phyloP scores from a whole-genome alignment of 2,329 filamentous ascomycete genomes.

The Phyllosticta paracitricarpa region DNA sequence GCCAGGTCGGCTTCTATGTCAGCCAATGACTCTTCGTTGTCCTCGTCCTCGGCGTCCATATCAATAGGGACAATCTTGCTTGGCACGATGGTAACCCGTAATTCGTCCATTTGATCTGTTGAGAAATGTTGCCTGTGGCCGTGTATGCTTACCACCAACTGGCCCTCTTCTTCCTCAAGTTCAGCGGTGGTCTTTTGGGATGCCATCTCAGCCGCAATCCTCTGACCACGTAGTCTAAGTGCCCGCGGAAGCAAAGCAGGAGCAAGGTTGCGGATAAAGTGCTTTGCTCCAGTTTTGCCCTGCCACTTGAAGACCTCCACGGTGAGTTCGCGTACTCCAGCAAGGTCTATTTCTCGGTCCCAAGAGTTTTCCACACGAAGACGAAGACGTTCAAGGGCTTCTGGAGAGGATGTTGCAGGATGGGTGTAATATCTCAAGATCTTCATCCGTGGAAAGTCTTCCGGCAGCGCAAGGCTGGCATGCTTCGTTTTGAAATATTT shows the following conservation, averaged over 20 bases:
- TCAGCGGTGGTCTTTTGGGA: slow-evolving; percentile 2
- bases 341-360: slow-evolving; percentile 54
- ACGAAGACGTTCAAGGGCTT: slow-evolving; percentile 47
- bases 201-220: background rate
- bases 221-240: slow-evolving; percentile 30
- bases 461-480: slow-evolving; percentile 63
- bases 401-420: slow-evolving; percentile 62
- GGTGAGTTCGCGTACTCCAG: slow-evolving; percentile 61
- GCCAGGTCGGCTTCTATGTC: slow-evolving; percentile 16
- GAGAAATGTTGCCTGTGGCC: slow-evolving; percentile 59
- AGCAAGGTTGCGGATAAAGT: slow-evolving; percentile 72
- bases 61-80: slow-evolving; percentile 68
- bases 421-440: slow-evolving; percentile 81
- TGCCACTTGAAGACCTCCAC: slow-evolving; percentile 80
- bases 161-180: slow-evolving; percentile 38
- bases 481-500: slow-evolving; percentile 71
- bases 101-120: slow-evolving; percentile 65
- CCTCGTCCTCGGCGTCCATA: slow-evolving; percentile 61
- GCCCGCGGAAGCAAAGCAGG: slow-evolving; percentile 62
- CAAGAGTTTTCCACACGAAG: slow-evolving; percentile 48
- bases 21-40: slow-evolving; percentile 45
- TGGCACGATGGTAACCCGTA: slow-evolving; percentile 71
- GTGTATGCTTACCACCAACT: slow-evolving; percentile 56
- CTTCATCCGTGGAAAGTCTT: slow-evolving; percentile 68
- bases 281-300: slow-evolving; percentile 65